Base-by-base conservation (phyloP, 495 filamentous ascomycete genomes). In the Aspergillus cavernicola region DNA sequence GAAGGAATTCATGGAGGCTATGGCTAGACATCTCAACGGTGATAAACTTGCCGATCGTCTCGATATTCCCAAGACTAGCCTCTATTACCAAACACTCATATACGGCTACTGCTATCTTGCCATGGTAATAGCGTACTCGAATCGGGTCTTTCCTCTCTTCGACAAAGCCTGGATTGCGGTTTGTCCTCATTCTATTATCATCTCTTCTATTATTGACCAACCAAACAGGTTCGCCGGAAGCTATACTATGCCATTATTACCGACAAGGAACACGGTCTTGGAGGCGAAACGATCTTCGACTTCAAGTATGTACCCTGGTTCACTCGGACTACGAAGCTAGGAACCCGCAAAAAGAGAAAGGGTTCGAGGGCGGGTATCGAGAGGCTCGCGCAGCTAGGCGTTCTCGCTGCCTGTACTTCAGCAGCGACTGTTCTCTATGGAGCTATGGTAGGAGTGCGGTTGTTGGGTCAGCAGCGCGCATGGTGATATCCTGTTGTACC, bases 41-140 rank as follows among this genome's bases (percentile, higher is more conserved):
- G 65, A 75, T 38, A 73, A 80, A 22, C 73, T 91, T 0, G 64
- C 74, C 1, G 79, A 87, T 63, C 70, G 65, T 6, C 73, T 92
- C 6, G 82, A 72, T 1, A 74, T 92, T 19, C 77, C 80, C 0
- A 65, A 65, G 11, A 75, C 85, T 13, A 68, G 70, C 18, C 31
- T 76, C 6, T 85, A 81, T 40, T 84, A 87, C 58, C 80, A 71
- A 45, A 57, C 75, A 0, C 70, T 90, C 13, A 77, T 89, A 31
- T 74, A 80, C 20, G 83, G 84, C 19, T 88, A 90, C 59, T 88
- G 83, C 56, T 64, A 85, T 23, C 80, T 89, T 60, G 84, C 87
- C 48, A 78, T 78, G 66, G 42, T 55, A 37, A 79, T 28, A 72
- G 76, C 40, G 4, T 88, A 85, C 56, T 55, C 71, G 0, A 72